These are phyloP conservation scores for Tolypocladium paradoxum DNA, from an alignment of 2,329 filamentous ascomycete genomes.

Conservation along the genomic window DNA sequence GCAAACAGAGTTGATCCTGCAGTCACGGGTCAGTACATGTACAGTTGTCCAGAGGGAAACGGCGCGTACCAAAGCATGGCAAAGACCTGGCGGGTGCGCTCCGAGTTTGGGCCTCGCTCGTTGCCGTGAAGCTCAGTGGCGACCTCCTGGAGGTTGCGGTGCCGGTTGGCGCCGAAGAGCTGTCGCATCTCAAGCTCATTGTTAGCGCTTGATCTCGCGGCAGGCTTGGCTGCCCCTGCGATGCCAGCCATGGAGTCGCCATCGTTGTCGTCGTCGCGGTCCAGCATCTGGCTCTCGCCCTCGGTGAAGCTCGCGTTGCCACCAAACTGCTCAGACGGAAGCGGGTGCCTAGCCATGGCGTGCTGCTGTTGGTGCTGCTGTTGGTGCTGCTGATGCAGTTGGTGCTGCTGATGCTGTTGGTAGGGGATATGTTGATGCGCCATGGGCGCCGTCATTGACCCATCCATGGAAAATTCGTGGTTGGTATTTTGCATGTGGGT, in stretches of 20 bases:
- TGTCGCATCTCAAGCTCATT: slow-evolving; percentile 75
- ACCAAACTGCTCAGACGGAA: slow-evolving; percentile 43
- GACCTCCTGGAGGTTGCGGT: slow-evolving; percentile 58
- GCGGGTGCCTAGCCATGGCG: slow-evolving; percentile 33
- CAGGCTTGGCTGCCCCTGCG: slow-evolving; percentile 39
- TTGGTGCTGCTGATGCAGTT: slow-evolving; percentile 16
- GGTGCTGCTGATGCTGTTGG: slow-evolving; percentile 22
- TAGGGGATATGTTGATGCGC: slow-evolving; percentile 28
- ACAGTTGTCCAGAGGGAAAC: neutral
- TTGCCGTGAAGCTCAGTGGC: slow-evolving; percentile 68
- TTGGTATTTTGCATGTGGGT: slow-evolving; percentile 42
- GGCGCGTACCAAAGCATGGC: slow-evolving; percentile 74
- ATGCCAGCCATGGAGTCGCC: slow-evolving; percentile 38
- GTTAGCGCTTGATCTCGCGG: slow-evolving; percentile 59
- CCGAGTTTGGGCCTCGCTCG: slow-evolving; percentile 69
- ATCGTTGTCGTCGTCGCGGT: slow-evolving; percentile 49
- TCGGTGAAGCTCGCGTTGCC: slow-evolving; percentile 45
- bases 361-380: slow-evolving; percentile 24
- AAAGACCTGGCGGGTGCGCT: slow-evolving; percentile 76
- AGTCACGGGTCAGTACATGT: neutral
- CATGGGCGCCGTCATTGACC: slow-evolving; percentile 32
- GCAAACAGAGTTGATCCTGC: slow-evolving; percentile 64
- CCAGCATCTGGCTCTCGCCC: slow-evolving; percentile 47
- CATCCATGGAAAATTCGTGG: slow-evolving; percentile 39
- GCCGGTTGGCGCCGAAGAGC: slow-evolving; percentile 58